These are phyloP conservation scores for Cantharellus anzutake DNA, from an alignment of 768 basidiomycete genomes.

Conservation along the genomic window DNA sequence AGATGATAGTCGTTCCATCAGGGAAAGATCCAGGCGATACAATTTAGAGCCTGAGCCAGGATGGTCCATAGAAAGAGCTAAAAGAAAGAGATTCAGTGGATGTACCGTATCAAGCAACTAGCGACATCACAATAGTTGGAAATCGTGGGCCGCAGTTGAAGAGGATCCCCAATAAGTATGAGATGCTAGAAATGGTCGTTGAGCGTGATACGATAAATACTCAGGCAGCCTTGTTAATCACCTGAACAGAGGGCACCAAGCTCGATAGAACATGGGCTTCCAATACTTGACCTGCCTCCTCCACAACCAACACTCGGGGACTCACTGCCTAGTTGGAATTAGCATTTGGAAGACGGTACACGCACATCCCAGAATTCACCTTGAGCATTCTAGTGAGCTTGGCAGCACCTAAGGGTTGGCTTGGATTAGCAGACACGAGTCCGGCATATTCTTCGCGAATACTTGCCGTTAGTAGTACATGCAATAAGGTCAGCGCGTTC, in stretches of 20 bases:
- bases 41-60: conserved; percentile 26
- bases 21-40: conserved; percentile 49
- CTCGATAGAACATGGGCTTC: conserved; percentile 49
- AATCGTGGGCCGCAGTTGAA: conserved; percentile 50
- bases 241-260: conserved; percentile 1
- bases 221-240: background rate
- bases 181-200: conserved; percentile 29
- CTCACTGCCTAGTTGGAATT: conserved; percentile 26
- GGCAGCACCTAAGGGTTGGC: conserved; percentile 36
- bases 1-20: conserved; percentile 53
- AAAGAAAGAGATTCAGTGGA: background rate
- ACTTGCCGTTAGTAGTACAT: conserved; percentile 53
- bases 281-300: conserved; percentile 69
- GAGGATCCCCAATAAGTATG: conserved; percentile 65
- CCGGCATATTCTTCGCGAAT: background rate
- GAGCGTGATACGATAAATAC: conserved; percentile 9
- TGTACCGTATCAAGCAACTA: background rate
- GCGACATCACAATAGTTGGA: conserved; percentile 35
- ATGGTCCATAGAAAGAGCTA: conserved; percentile 54
- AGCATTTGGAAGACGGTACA: background rate
- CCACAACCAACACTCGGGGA: conserved; percentile 47
- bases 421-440: background rate
- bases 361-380: conserved; percentile 18
- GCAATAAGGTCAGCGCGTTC: conserved; percentile 41
- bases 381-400: conserved; percentile 39